Percentiles rank a stretch among this genome's conserved stretches.
Evolutionary conservation across 306 rosid genomes (phyloP).

Genomic region (Biancaea sappan): DNA sequence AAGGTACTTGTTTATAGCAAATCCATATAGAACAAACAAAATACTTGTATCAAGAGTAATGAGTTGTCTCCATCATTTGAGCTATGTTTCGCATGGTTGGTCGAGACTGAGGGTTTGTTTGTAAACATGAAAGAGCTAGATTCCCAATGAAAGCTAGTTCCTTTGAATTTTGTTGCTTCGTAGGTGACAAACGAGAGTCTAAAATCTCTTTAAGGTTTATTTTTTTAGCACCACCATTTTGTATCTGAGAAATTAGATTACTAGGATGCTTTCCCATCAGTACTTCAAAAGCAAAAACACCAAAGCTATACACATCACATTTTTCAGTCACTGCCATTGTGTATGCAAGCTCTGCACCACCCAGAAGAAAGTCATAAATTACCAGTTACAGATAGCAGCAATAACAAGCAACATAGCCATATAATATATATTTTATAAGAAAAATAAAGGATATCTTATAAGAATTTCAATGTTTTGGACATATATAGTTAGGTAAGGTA

Average conservation of each 20-base stretch:
- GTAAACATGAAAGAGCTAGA: not conserved
- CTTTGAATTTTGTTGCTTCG: not conserved
- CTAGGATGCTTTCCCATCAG: not conserved
- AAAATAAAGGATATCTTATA: too few species aligned
- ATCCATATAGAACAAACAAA: not conserved
- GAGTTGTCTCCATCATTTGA: not conserved
- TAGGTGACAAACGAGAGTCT: not conserved
- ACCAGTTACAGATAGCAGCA: not conserved
- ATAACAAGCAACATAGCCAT: too few species aligned
- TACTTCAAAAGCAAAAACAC: not conserved
- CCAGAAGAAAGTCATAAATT: too few species aligned
- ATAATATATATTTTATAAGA: too few species aligned
- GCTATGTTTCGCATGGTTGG: not conserved
- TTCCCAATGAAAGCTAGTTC: not conserved
- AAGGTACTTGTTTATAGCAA: not conserved
- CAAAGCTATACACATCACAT: not conserved
- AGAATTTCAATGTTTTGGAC: too few species aligned
- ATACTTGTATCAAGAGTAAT: not conserved
- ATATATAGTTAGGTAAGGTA: too few species aligned
- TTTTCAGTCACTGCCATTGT: slow-evolving; percentile 26
- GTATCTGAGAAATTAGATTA: not conserved
- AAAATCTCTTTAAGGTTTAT: not conserved
- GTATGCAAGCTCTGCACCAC: not conserved
- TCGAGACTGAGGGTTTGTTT: not conserved
- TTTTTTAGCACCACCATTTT: not conserved